Evolutionary conservation across 2,329 filamentous ascomycete species (phyloP).

Genomic region (Trichophyton benhamiae): DNA sequence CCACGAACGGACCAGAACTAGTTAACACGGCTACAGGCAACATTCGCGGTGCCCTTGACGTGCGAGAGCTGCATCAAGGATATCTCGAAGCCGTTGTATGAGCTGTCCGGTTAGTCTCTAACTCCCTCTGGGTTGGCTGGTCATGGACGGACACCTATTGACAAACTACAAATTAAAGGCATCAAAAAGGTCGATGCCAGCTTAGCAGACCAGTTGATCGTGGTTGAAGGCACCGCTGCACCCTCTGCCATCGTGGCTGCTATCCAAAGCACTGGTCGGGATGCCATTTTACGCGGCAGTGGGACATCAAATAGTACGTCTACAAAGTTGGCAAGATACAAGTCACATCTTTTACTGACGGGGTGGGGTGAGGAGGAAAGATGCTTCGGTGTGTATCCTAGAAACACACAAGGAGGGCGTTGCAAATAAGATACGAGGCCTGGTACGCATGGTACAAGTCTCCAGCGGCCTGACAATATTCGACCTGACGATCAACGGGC

Average conservation of each 20-base stretch:
- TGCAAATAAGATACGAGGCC: conserved; percentile 61
- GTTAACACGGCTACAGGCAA: conserved; percentile 48
- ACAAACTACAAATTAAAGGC: conserved; percentile 39
- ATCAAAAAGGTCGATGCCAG: conserved; percentile 74
- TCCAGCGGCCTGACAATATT: conserved; percentile 60
- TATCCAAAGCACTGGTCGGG: conserved; percentile 78
- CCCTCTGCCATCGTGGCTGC: conserved; percentile 81
- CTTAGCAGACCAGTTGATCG: conserved; percentile 69
- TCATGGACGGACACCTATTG: neutral
- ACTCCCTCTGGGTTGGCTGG: neutral
- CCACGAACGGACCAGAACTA: too few relatives aligned
- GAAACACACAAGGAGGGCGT: conserved; percentile 61
- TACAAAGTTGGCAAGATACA: too few relatives aligned
- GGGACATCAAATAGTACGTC: conserved; percentile 64
- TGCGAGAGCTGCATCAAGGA: conserved; percentile 82
- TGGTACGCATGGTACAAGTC: conserved; percentile 90
- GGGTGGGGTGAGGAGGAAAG: conserved; percentile 24
- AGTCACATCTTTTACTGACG: neutral
- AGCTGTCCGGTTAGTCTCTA: conserved; percentile 48
- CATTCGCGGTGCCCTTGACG: conserved; percentile 87
- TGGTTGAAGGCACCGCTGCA: conserved; percentile 75
- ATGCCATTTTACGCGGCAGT: conserved; percentile 85
- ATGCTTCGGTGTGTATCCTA: conserved; percentile 80
- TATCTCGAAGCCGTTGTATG: conserved; percentile 65
- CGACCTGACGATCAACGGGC: conserved; percentile 74